Conservation (phyloP, 1,284 basidiomycete species). For the Kalmanozyma brasiliensis region DNA sequence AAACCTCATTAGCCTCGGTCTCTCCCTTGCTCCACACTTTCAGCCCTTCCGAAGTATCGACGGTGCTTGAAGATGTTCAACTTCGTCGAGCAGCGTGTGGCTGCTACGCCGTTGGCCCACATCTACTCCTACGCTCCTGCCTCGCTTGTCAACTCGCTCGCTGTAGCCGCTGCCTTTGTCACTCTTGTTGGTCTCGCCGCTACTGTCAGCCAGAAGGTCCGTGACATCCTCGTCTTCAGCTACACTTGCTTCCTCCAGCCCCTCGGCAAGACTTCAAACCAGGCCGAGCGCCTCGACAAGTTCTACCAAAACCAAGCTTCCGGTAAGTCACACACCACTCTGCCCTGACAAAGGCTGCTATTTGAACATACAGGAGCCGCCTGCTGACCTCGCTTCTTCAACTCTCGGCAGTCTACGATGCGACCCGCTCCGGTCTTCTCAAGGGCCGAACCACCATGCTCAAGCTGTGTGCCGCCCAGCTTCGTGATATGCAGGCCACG, state of each 20-base stretch:
- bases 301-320: constrained; percentile 66
- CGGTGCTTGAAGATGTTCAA: constrained; percentile 22
- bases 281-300: constrained; percentile 65
- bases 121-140: constrained; percentile 33
- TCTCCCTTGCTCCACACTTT: not conserved
- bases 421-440: constrained; percentile 63
- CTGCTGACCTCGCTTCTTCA: not conserved
- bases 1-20: too few relatives aligned
- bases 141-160: constrained; percentile 31
- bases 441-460: constrained; percentile 67
- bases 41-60: not conserved
- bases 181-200: constrained; percentile 39
- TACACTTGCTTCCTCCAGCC: constrained; percentile 67
- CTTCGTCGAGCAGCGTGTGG: constrained; percentile 22
- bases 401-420: constrained; percentile 59
- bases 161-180: constrained; percentile 21
- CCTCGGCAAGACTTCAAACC: constrained; percentile 63
- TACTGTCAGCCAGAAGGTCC: constrained; percentile 45
- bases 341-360: too few relatives aligned
- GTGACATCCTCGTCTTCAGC: constrained; percentile 57
- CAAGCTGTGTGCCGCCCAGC: constrained; percentile 76
- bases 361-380: not conserved
- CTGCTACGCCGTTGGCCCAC: constrained; percentile 35
- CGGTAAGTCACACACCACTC: constrained; percentile 39
- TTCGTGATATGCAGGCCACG: constrained; percentile 70